Conservation (phyloP, 2,329 filamentous ascomycete genomes). For the Rosellinia necatrix region DNA sequence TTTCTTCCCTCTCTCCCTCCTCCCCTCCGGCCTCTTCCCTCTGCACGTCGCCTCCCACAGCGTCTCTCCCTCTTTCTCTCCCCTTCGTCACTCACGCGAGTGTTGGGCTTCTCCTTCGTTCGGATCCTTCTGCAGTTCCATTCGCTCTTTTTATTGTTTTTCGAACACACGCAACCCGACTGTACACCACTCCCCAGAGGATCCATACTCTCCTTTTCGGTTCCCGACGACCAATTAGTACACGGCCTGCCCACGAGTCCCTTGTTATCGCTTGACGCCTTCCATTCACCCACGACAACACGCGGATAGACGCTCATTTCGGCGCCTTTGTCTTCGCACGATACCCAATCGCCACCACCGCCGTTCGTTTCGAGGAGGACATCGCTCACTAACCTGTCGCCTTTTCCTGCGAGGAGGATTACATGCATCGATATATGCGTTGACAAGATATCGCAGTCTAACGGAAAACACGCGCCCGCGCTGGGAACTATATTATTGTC, state of each 20-base stretch:
- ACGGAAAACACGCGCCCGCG: conserved; percentile 4
- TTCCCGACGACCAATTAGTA: conserved; percentile 23
- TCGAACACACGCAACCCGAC: conserved; percentile 25
- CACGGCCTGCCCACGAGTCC: conserved; percentile 6
- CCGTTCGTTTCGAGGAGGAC: background rate
- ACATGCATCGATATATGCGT: conserved; percentile 12
- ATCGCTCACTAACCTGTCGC: background rate
- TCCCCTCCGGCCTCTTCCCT: conserved; percentile 12
- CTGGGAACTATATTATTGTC: conserved; percentile 1
- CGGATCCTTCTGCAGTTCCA: conserved; percentile 27
- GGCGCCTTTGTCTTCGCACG: conserved; percentile 13
- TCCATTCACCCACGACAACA: conserved; percentile 30
- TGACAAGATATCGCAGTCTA: background rate
- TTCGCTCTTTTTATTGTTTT: conserved; percentile 36
- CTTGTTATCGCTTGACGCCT: conserved; percentile 27
- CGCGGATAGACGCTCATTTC: conserved; percentile 29
- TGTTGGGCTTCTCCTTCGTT: conserved; percentile 22
- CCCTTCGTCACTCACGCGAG: conserved; percentile 16
- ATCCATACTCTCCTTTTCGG: conserved; percentile 31
- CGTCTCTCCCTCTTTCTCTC: conserved; percentile 24
- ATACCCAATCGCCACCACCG: background rate
- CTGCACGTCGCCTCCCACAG: conserved; percentile 23
- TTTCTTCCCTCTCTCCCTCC: conserved; percentile 23
- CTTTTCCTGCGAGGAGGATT: conserved; percentile 1
- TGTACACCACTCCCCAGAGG: conserved; percentile 31